Base-by-base conservation (phyloP, 2,329 filamentous ascomycete genomes). In the Fusarium vanettenii region DNA sequence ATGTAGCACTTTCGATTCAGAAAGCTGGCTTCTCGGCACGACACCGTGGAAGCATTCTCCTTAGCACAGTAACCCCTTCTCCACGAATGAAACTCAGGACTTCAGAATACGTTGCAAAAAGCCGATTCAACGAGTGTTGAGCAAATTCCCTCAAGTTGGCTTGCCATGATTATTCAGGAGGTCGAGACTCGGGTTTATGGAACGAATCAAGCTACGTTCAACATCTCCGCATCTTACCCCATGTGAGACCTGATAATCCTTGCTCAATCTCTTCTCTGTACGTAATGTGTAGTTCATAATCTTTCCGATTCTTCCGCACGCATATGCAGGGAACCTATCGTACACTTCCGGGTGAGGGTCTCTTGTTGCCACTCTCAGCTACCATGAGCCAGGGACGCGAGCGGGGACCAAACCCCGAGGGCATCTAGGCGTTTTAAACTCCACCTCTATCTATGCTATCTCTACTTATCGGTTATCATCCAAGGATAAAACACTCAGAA, bases 41-140 rank as follows among this genome's bases (percentile, higher is more conserved):
- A 13, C n/a, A 14, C 3, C 6, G 10, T 45, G 11, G 2, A 45
- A 14, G 20, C 6, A 13, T 22, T 22, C 4, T 14, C 41, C 11
- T 22, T 4, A 1, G 20, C 41, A 45, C 14, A 11, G 20, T 14
- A 22, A 45, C 20, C 41, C 14, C 10, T 2, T 11, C 11, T 45
- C 8, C 11, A 6, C 41, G 5, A 45, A 45, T 14, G n/a, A 22
- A 20, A 8, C 41, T 45, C 11, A 20, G 41, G 13, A 0, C n/a
- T 22, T 22, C n/a, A 6, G 11, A 45, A 45, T 20, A 14, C 20
- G 11, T 45, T 20, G 6, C 20, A 20, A 22, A 29, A 8, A 10
- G 11, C 5, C 2, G 2, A 50, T 16, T 7, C 45, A 6, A 16
- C 5, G 0, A 6, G 27, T 10, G 11, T 5, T 1, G 2, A n/a